Percentiles rank a stretch among this genome's conserved stretches.
Evolutionary conservation across 2,329 filamentous ascomycete species (phyloP).

Genomic region (Chrysosporium queenslandicum): DNA sequence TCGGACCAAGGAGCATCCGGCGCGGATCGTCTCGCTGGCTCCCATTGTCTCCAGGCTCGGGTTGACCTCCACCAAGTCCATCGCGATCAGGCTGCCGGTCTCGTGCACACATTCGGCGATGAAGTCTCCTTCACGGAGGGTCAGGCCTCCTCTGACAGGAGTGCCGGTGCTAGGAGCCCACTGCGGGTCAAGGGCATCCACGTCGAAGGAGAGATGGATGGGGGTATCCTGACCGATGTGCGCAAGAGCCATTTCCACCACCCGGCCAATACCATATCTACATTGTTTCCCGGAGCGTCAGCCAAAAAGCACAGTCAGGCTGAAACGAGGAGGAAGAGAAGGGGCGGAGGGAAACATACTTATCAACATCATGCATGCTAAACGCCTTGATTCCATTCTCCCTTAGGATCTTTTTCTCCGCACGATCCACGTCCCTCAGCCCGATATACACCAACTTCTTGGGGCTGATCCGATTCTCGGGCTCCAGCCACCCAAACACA

Average conservation of each 20-base stretch:
- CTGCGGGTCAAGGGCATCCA: conserved; percentile 90
- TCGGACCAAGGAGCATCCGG: conserved; percentile 81
- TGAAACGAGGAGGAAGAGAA: background rate
- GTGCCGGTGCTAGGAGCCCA: conserved; percentile 96
- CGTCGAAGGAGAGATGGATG: conserved; percentile 94
- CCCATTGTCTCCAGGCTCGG: conserved; percentile 59
- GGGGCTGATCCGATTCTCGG: conserved; percentile 49
- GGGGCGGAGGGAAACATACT: conserved; percentile 41
- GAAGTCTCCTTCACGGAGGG: conserved; percentile 88
- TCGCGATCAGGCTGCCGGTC: conserved; percentile 65
- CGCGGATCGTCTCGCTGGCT: conserved; percentile 75
- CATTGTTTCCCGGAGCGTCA: too few relatives aligned
- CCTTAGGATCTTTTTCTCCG: conserved; percentile 82
- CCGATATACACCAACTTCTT: conserved; percentile 96
- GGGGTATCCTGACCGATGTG: conserved; percentile 92
- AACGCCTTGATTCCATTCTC: conserved; percentile 92
- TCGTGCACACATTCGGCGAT: conserved; percentile 82
- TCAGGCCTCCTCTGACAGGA: conserved; percentile 84
- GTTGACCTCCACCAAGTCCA: conserved; percentile 78
- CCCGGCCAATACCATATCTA: conserved; percentile 83
- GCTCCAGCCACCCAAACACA: conserved; percentile 79
- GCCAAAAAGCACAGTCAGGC: background rate
- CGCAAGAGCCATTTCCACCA: conserved; percentile 96
- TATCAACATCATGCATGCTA: conserved; percentile 96
- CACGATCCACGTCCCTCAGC: conserved; percentile 80